Evolutionary conservation across 805 yeast genomes (phyloP), one percentile per base, ranked within the genome.

Genomic region (Starmerella tilneyi): DNA sequence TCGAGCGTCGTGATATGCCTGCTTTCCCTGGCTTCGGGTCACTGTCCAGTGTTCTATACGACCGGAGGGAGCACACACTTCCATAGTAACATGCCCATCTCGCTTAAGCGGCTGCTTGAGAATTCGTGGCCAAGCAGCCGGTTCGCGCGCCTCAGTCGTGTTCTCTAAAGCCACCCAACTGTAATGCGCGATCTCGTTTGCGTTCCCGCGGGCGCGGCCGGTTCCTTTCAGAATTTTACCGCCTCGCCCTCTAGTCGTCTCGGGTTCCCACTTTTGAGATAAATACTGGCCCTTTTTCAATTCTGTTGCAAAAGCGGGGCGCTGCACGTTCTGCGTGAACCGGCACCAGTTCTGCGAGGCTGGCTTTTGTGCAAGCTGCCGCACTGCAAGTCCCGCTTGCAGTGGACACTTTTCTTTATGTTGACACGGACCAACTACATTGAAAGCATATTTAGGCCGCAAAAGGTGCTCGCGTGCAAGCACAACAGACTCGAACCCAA

Each of bases 321-420:
- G 72, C 51, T 74, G 73, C 7, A 88, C 78, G 19, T 74, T 71
- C 46, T 82, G 79, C 43, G 73, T 74, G 59, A 78, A 86, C 38
- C 81, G 75, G 59, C 96, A 85, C 70, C 86, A 84, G 45, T 73
- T 74, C 42, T 82, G 84, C 20, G 72, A 62, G 30, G 74, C 69
- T 27, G 70, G 68, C 58, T 79, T 83, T 56, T 72, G 21, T 17
- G 47, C 36, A 2, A n/a, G 11, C 30, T 39, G 47, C 12, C 59
- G 48, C 9, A 11, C 76, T 28, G 74, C 74, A 2, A 94, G 84
- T 41, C 81, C 79, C 26, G 77, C 70, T 61, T 88, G 96, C 44
- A 89, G 65, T 0, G 97, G 96, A 57, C 96, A 88, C 52, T 69
- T 72, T 11, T 79, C 75, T 56, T 85, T 95, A 60, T 92, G 96